phyloP scores from a whole-genome alignment of 192 early-diverging fungal genomes.

The Linnemannia zychae region DNA sequence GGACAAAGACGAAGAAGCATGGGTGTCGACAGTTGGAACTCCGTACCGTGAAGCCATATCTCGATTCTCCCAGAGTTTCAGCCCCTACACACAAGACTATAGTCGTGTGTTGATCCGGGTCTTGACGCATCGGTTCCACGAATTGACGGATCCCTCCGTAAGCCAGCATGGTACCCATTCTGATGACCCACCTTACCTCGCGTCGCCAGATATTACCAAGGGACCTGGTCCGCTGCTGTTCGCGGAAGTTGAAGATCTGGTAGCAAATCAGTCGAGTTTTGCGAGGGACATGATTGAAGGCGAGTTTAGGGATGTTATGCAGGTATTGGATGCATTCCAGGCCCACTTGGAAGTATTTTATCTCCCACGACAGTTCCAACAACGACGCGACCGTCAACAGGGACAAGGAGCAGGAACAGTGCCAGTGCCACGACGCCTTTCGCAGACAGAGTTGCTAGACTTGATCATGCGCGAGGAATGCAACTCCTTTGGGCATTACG shows the following conservation, averaged over 20 bases:
- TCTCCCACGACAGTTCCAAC: neutral
- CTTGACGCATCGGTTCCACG: constrained; percentile 25
- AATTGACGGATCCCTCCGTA: neutral
- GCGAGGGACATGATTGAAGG: constrained; percentile 2
- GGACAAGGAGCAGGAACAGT: neutral
- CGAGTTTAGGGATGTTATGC: constrained; percentile 17
- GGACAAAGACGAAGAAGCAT: neutral
- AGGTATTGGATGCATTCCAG: constrained; percentile 28
- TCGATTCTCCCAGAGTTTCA: neutral
- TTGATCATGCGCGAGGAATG: constrained; percentile 24
- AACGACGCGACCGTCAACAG: neutral
- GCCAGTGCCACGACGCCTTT: neutral
- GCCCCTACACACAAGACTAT: constrained; percentile 21
- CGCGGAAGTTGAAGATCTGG: neutral
- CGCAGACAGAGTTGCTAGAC: constrained; percentile 10
- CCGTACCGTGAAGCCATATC: neutral
- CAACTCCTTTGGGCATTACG: constrained; percentile 36
- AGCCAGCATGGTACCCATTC: neutral
- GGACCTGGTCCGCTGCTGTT: neutral
- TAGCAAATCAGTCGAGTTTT: constrained; percentile 1
- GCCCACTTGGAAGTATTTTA: neutral
- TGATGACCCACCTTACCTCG: neutral
- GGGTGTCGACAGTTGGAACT: neutral
- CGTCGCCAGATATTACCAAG: neutral
- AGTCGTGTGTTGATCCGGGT: constrained; percentile 11